phyloP scores from a whole-genome alignment of 2,329 filamentous ascomycete genomes.

The Colletotrichum higginsianum region DNA sequence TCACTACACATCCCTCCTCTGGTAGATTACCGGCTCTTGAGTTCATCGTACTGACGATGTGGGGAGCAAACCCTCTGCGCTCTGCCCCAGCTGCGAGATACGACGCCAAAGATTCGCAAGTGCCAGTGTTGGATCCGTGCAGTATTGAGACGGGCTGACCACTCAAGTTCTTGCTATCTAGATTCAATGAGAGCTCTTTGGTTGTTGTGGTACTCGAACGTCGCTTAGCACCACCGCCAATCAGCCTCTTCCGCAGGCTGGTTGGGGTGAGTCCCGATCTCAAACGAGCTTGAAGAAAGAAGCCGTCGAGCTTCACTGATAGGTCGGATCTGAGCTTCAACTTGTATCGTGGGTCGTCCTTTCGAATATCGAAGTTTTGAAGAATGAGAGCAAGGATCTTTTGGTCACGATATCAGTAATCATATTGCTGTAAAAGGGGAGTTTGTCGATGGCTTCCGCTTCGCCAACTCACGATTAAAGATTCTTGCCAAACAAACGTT shows the following conservation, averaged over 20 bases:
- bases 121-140: slow-evolving; percentile 83
- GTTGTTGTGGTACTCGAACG: slow-evolving; percentile 55
- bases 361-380: slow-evolving; percentile 79
- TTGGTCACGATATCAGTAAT: too few species aligned
- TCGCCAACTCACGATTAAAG: slow-evolving; percentile 57
- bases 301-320: slow-evolving; percentile 75
- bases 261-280: slow-evolving; percentile 56
- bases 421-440: too few species aligned
- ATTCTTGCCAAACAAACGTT: slow-evolving; percentile 83
- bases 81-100: slow-evolving; percentile 72
- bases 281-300: slow-evolving; percentile 73
- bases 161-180: too few species aligned
- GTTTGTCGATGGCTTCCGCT: too few species aligned
- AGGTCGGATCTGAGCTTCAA: slow-evolving; percentile 70
- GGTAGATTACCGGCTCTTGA: slow-evolving; percentile 73
- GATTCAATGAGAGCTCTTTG: background rate
- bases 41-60: slow-evolving; percentile 71
- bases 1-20: slow-evolving; percentile 72
- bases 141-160: slow-evolving; percentile 72
- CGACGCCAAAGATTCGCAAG: slow-evolving; percentile 79
- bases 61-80: slow-evolving; percentile 71
- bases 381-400: slow-evolving; percentile 72
- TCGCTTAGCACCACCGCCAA: background rate
- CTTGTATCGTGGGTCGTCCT: slow-evolving; percentile 70
- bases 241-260: background rate